A percentile compares a stretch with the other conserved stretches of the same genome.
These are phyloP conservation scores for Rhododendron kiyosumense DNA, from an alignment of 148 eudicot genomes.

Conservation along the genomic window DNA sequence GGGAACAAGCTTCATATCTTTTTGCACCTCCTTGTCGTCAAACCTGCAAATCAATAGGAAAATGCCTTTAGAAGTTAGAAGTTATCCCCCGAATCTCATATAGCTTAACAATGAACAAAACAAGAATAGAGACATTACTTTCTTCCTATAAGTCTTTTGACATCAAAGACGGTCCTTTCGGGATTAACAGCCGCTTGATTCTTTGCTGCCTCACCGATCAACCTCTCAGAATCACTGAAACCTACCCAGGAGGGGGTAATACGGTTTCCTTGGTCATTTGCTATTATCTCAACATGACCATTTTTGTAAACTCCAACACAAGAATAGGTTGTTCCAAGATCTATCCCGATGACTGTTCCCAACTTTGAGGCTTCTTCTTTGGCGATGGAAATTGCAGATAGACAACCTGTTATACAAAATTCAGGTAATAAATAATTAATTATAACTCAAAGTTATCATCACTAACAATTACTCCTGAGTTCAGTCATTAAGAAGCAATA, in stretches of 20 bases:
- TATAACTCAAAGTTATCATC: neutral
- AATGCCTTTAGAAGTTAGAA: neutral
- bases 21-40: slow-evolving; percentile 44
- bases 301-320: slow-evolving; percentile 52
- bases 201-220: slow-evolving; percentile 49
- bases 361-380: slow-evolving; percentile 37
- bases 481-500: neutral
- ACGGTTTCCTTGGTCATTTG: slow-evolving; percentile 49
- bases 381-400: slow-evolving; percentile 29
- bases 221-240: slow-evolving; percentile 32
- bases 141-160: slow-evolving; percentile 43
- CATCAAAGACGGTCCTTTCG: slow-evolving; percentile 40
- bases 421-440: neutral
- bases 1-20: slow-evolving; percentile 39
- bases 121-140: slow-evolving; percentile 20
- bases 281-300: slow-evolving; percentile 48
- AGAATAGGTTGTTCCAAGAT: slow-evolving; percentile 44
- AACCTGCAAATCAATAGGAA: slow-evolving; percentile 20
- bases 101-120: neutral
- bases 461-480: neutral
- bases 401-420: slow-evolving; percentile 19
- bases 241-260: slow-evolving; percentile 50
- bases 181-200: slow-evolving; percentile 40
- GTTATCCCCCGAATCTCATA: neutral
- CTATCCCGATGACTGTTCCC: slow-evolving; percentile 46